phyloP scores from a whole-genome alignment of 306 rosid species.

The Sesbania bispinosa region DNA sequence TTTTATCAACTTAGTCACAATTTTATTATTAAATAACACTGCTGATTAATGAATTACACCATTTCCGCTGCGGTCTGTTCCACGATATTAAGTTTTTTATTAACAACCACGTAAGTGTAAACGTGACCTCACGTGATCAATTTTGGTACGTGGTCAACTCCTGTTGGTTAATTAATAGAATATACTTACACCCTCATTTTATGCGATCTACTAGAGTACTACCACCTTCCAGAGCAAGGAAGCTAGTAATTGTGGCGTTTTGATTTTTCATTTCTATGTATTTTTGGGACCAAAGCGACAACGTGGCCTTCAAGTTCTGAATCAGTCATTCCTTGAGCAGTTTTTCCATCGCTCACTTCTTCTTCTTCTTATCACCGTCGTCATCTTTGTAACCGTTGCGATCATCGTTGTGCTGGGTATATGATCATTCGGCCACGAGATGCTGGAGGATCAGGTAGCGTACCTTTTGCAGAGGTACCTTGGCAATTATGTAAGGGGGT shows the following conservation, averaged over 20 bases:
- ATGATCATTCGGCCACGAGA: constrained; percentile 39
- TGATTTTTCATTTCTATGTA: not conserved
- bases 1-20: no score
- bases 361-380: not conserved
- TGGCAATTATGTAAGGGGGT: constrained; percentile 88
- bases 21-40: no score
- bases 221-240: not conserved
- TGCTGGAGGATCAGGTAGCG: constrained; percentile 99
- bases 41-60: not conserved
- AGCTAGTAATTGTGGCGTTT: not conserved
- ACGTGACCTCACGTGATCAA: constrained; percentile 19
- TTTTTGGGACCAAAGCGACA: not conserved
- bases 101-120: not conserved
- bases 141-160: not conserved
- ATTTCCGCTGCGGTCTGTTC: not conserved
- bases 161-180: not conserved
- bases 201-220: not conserved
- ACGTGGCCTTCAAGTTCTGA: constrained; percentile 41
- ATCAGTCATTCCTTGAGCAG: constrained; percentile 15
- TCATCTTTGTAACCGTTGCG: constrained; percentile 13
- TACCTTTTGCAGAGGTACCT: constrained; percentile 92
- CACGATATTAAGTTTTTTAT: not conserved
- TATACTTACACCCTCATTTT: not conserved
- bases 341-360: not conserved
- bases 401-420: constrained; percentile 14